Evolutionary conservation across 2,329 filamentous ascomycete species (phyloP), one percentile per base, ranked within the genome.

Genomic region (Fusarium udum): DNA sequence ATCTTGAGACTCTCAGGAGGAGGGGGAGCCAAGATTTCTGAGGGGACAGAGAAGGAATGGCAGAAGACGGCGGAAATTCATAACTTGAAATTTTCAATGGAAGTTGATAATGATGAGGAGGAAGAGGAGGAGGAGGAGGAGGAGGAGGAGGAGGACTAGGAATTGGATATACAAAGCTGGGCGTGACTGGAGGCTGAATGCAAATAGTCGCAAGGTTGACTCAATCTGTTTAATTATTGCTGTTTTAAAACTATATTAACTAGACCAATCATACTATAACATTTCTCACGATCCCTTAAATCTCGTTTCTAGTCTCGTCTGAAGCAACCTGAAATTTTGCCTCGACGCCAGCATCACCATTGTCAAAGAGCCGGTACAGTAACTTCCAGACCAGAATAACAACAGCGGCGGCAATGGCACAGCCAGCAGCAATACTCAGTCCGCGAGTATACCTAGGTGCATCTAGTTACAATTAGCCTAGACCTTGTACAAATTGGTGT

Each of bases 301-400:
- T 39, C 14, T 40, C 52, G 20, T 14, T n/a, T 4, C 42, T 48
- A 7, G 28, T 28, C 24, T 67, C 65, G 1, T 36, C 34, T 6
- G 62, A 46, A 31, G 61, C 51, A 34, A 61, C 56, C 15, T 46
- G 42, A n/a, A 60, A 64, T 20, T 61, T 51, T 10, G 42, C 42
- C 45, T 78, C 76, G 9, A 79, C 74, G 9, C 78, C 78, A 18
- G 43, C 60, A 42, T 80, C 78, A 1, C 78, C 78, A 18, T 73
- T 60, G 32, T 79, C 78, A 49, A 78, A 78, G 12, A 79, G 22
- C 1, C 78, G 60, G 24, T 80, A 80, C 39, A 80, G 37, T 14
- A 79, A n/a, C 58, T 80, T 80, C 78, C 78, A 79, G 13, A 74
- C n/a, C 1, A 80, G 36, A 37, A 79, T 78, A 3, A 78, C 72